Evolutionary conservation across 345 rosid species (phyloP).

Genomic region (Rhodamnia rubescens): DNA sequence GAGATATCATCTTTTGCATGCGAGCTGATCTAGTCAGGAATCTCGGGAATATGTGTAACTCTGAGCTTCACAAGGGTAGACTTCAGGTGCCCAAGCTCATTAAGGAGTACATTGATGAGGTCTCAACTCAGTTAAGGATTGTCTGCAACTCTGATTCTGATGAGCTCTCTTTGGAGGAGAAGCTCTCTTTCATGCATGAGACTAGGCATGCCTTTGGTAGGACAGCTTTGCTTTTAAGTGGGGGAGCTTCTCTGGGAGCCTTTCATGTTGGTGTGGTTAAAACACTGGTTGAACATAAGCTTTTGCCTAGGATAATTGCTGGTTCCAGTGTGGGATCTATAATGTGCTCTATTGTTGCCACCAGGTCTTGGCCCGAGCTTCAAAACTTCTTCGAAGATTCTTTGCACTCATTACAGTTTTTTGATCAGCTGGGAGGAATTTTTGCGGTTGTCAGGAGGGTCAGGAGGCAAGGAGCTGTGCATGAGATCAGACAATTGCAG

Average conservation of each 20-base stretch:
- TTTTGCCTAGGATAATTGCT: conserved; percentile 80
- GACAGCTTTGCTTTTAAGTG: conserved; percentile 94
- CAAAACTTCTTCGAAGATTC: conserved; percentile 87
- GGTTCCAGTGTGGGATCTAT: conserved; percentile 97
- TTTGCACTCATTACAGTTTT: conserved; percentile 75
- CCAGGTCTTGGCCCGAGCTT: conserved; percentile 96
- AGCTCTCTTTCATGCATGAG: conserved; percentile 94
- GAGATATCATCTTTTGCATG: conserved; percentile 96
- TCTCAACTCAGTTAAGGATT: conserved; percentile 81
- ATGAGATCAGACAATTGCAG: conserved; percentile 82
- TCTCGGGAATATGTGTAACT: conserved; percentile 95
- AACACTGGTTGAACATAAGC: conserved; percentile 83
- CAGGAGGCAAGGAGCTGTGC: conserved; percentile 83
- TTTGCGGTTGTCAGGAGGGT: conserved; percentile 77
- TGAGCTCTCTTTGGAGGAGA: conserved; percentile 89
- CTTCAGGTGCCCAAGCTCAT: conserved; percentile 88
- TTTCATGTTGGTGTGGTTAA: conserved; percentile 87
- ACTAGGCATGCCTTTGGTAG: conserved; percentile 96
- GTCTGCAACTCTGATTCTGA: conserved; percentile 80
- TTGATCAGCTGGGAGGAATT: conserved; percentile 89
- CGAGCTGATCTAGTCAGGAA: conserved; percentile 94
- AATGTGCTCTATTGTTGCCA: conserved; percentile 79
- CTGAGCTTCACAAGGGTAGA: conserved; percentile 94
- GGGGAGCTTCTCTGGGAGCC: conserved; percentile 97
- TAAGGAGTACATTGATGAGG: conserved; percentile 91